Percentiles rank a stretch among this genome's conserved stretches.
These are phyloP conservation scores for Umbellularia californica DNA, from an alignment of 164 flowering plant genomes.

Conservation along the genomic window DNA sequence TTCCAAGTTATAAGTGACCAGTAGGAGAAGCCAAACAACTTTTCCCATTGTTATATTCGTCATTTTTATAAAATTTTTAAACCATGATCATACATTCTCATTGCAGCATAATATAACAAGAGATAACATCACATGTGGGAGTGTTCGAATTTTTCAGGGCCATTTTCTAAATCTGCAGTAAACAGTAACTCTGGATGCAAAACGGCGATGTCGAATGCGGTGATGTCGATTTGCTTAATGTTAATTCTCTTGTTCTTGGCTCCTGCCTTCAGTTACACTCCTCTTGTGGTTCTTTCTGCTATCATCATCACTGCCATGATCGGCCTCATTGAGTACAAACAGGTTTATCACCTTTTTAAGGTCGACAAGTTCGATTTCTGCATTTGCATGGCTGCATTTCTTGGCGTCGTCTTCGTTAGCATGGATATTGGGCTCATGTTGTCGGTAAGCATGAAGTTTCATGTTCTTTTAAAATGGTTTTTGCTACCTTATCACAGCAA, in stretches of 20 bases:
- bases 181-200: slow-evolving; percentile 75
- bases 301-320: slow-evolving; percentile 87
- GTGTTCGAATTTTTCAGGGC: slow-evolving; percentile 43
- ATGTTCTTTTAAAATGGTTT: neutral
- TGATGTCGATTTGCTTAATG: slow-evolving; percentile 69
- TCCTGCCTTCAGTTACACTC: slow-evolving; percentile 79
- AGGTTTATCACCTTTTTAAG: slow-evolving; percentile 45
- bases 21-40: too few relatives aligned
- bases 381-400: slow-evolving; percentile 66
- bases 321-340: slow-evolving; percentile 67
- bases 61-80: too few relatives aligned
- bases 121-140: too few relatives aligned
- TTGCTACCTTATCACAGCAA: too few relatives aligned
- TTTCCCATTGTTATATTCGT: too few relatives aligned
- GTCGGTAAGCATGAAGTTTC: slow-evolving; percentile 40
- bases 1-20: too few relatives aligned
- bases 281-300: slow-evolving; percentile 81
- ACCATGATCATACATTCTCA: too few relatives aligned
- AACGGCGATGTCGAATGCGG: slow-evolving; percentile 66
- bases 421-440: slow-evolving; percentile 75
- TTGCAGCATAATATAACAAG: too few relatives aligned
- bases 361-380: slow-evolving; percentile 81
- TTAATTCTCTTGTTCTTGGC: slow-evolving; percentile 67
- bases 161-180: slow-evolving; percentile 90
- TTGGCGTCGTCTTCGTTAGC: slow-evolving; percentile 68